Base-by-base conservation (phyloP, 2,329 filamentous ascomycete genomes). In the Myriosclerotinia duriaeana region DNA sequence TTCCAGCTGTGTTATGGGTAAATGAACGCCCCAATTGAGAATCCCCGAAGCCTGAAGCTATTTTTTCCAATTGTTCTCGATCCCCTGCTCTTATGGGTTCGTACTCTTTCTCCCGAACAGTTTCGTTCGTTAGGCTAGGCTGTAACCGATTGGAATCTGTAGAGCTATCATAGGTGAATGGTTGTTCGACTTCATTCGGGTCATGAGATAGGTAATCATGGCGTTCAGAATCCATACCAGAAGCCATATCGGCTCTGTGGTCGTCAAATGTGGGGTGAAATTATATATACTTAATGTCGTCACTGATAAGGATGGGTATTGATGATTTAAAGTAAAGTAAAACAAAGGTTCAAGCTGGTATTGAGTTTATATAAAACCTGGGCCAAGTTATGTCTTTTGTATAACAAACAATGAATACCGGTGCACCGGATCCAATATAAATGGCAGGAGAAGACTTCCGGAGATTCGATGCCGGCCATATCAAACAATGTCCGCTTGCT, bases 11-110 rank as follows among this genome's bases (percentile, higher is more conserved):
- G 14, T 1, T n/a, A 11, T 59, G 17, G 1, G 63, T 59, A 42
- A 63, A 53, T 11, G 69, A 69, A 48, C 70, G 66, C 26, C 68
- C 48, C 0, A 73, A 36, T 11, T 62, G 48, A 6, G 69, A 69
- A 0, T 67, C 69, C 50, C 54, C 66, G 46, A 75, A 70, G 8
- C 55, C 36, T 5, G 73, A 74, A 15, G 74, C 75, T 55, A 76
- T 72, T 40, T 71, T 68, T 1, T 69, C 17, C 17, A 76, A 53
- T 46, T 76, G 67, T 36, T 69, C 71, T 53, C 72, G 67, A 61
- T 75, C 74, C 12, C 71, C 72, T 30, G 64, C 5, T 7, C 55
- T 58, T 38, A 76, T 72, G 22, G 72, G 69, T 55, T 72, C 69
- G 42, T 74, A 76, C 26, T 65, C 34, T 42, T 68, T 64, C 52